A percentile compares a stretch with the other conserved stretches of the same genome.
phyloP scores from a whole-genome alignment of 2,329 filamentous ascomycete genomes.

The Aspergillus carbonarius region DNA sequence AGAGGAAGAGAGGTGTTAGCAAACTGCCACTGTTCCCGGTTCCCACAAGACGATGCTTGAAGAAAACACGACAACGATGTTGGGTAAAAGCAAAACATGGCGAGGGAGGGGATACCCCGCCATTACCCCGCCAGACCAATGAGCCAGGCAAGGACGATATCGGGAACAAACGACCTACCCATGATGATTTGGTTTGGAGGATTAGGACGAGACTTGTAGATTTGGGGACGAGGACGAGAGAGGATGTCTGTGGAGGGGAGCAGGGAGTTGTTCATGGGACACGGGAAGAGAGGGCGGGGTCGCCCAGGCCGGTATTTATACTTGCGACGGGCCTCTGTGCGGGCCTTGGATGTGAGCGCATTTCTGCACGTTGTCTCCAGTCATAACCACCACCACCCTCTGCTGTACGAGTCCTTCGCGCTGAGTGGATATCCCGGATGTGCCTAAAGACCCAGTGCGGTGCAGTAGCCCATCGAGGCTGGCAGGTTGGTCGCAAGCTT shows the following conservation, averaged over 20 bases:
- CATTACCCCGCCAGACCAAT: conserved; percentile 12
- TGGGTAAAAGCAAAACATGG: background rate
- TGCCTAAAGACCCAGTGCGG: background rate
- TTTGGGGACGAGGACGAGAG: background rate
- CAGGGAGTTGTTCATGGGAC: background rate
- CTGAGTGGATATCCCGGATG: background rate
- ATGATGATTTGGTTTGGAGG: conserved; percentile 9
- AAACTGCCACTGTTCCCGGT: background rate
- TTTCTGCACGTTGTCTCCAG: conserved; percentile 22
- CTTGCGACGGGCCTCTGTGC: conserved; percentile 1
- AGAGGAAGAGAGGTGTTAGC: background rate
- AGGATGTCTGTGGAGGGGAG: background rate
- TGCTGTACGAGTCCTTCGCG: background rate
- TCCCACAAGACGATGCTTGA: background rate
- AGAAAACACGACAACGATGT: background rate
- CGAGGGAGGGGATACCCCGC: background rate
- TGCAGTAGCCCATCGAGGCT: background rate
- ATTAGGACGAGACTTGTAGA: background rate
- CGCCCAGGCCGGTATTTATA: conserved; percentile 21
- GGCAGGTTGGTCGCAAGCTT: background rate
- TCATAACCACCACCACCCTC: background rate
- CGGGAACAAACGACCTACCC: conserved; percentile 10
- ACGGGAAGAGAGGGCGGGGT: background rate
- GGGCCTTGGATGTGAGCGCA: conserved; percentile 20
- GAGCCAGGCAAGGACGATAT: background rate